Base-by-base conservation (phyloP, 495 filamentous ascomycete species). In the Stereocaulon alpinum region DNA sequence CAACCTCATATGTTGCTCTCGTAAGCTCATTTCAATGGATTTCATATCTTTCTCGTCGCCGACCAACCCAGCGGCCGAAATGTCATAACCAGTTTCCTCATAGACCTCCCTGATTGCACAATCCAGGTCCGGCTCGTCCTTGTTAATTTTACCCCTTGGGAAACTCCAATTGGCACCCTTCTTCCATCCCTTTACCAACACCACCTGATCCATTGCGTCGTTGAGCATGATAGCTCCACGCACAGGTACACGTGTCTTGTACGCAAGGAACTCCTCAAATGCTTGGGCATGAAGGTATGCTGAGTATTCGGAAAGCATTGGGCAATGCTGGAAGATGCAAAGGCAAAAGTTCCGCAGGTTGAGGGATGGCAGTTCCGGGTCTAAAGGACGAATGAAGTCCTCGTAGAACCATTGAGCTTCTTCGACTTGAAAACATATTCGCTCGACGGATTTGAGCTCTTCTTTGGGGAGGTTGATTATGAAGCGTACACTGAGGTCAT, bases 361-460 rank as follows among this genome's bases (percentile, higher is more conserved):
- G 71, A 97, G 82, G 2, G 86, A 89, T 7, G 94, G 94, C 4
- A 97, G 75, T 37, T 78, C 77, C 10, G 90, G 89, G 68, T 96
- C 89, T 56, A 91, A 75, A 34, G 90, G 91, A 40, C 94, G 87
- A 71, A 98, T 88, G 68, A 97, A 98, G 72, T 98, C 93, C 73
- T 97, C 94, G 83, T 96, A 98, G 72, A 91, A 97, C 93, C 93
- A 98, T 86, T 98, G 93, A 68, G 93, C 93, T 68, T 96, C 94
- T 72, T 98, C 93, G 57, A 98, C 86, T 74, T 96, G 91, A 71
- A 98, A 98, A 72, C 91, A 96, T 68, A 97, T 90, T 63, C 93
- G 88, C 67, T 91, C 89, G 22, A 95, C 87, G 0, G 86, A 89
- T 61, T 85, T 81, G 32, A 96, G 84, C 70, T 97, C 93, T 71